Evolutionary conservation across 352 stramenopile species (phyloP).

Genomic region (Phytophthora citricola): DNA sequence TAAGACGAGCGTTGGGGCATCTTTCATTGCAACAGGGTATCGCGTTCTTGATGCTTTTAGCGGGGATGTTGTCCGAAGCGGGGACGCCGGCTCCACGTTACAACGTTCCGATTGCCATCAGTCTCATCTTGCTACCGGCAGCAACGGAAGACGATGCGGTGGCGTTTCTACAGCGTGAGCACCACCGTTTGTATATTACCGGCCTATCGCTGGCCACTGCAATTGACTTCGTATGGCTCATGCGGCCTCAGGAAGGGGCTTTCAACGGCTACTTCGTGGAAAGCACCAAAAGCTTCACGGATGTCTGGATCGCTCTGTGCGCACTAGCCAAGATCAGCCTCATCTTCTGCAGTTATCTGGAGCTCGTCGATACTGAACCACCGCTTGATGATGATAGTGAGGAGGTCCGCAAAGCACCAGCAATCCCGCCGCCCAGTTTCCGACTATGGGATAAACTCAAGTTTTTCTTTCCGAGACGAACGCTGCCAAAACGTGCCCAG

Average conservation of each 20-base stretch:
- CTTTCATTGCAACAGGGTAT: conserved; percentile 63
- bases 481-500: conserved; percentile 55
- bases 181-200: conserved; percentile 62
- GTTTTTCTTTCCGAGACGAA: conserved; percentile 78
- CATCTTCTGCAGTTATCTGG: conserved; percentile 74
- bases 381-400: conserved; percentile 36
- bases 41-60: conserved; percentile 59
- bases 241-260: conserved; percentile 63
- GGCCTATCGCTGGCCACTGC: conserved; percentile 55
- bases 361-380: conserved; percentile 64
- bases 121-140: conserved; percentile 48
- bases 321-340: conserved; percentile 68
- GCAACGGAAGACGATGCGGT: conserved; percentile 35
- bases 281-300: conserved; percentile 51
- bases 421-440: conserved; percentile 31
- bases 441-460: conserved; percentile 62
- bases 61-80: conserved; percentile 68
- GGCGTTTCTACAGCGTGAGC: conserved; percentile 25
- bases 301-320: conserved; percentile 59
- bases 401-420: conserved; percentile 1
- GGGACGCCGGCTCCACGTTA: conserved; percentile 69
- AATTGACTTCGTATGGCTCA: conserved; percentile 69
- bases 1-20: conserved; percentile 41
- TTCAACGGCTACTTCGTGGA: conserved; percentile 73
- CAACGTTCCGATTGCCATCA: conserved; percentile 73